Evolutionary conservation across 768 basidiomycete genomes (phyloP), one percentile per base, ranked within the genome.

Genomic region (Nevesoporus exiguus): DNA sequence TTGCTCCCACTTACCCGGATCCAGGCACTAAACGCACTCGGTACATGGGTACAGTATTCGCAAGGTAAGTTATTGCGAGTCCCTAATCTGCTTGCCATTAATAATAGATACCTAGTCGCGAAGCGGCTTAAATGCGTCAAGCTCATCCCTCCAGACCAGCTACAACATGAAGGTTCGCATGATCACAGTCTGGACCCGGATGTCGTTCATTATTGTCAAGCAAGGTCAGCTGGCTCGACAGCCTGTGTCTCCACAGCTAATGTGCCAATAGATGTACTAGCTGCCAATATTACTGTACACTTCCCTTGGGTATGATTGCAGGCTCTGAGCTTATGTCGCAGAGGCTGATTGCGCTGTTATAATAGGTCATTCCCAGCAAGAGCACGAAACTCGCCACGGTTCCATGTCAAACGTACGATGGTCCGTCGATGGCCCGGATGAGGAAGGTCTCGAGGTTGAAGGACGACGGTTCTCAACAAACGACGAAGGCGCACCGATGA

Each of bases 311-410:
- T 83, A 62, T 37, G 66, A 15, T 41, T 14, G 22, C 4, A 22
- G 0, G 8, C 2, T 19, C 7, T 24, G 2, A 8, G 7, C 15
- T 10, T 10, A 5, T 11, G 25, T 41, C 7, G 2, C 13, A 2
- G 24, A 41, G 17, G 4, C 9, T 50, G 22, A 64, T 22, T 40
- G 13, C 2, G 21, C 29, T 42, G 24, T 50, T 50, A 9, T 8
- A 51, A 47, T 39, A 84, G 83, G 78, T 0, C 83, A 85, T 54
- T 54, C 79, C 0, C 78, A 84, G 52, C 72, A 76, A 52, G 80
- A 82, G 43, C 84, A 85, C 42, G 80, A 81, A 50, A 85, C 83
- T 0, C 68, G 74, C 22, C 83, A 85, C 52, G 84, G 83, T 13
- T 82, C 80, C 9, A 84, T 84, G 82, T 77, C 80, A 2, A 73